A percentile compares a stretch with the other conserved stretches of the same genome.
phyloP scores from a whole-genome alignment of 2,329 filamentous ascomycete species.

The Aspergillus ibericus region DNA sequence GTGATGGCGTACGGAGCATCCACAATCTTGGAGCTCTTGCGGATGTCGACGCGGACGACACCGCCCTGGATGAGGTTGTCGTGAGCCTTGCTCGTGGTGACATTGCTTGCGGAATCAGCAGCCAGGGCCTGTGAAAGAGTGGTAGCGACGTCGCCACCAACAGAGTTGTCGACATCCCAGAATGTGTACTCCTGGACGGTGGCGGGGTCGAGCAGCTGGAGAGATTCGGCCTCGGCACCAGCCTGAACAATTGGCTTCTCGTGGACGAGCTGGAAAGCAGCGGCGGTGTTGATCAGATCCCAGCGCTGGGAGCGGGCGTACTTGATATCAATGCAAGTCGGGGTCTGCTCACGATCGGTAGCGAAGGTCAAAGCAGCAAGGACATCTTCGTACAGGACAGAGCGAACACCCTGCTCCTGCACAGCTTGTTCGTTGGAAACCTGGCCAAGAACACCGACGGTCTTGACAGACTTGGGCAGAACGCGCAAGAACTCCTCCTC shows the following conservation, averaged over 20 bases:
- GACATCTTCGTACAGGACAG: conserved; percentile 89
- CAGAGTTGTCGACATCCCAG: conserved; percentile 83
- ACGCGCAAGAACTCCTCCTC: conserved; percentile 88
- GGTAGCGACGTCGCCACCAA: conserved; percentile 63
- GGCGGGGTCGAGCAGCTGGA: conserved; percentile 56
- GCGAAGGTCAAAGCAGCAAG: conserved; percentile 81
- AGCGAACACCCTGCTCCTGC: conserved; percentile 72
- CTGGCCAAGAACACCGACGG: conserved; percentile 84
- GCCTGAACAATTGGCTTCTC: conserved; percentile 41
- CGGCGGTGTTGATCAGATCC: conserved; percentile 52
- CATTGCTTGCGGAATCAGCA: conserved; percentile 60
- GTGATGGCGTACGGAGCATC: conserved; percentile 81
- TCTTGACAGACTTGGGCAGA: conserved; percentile 72
- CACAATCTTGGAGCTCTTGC: conserved; percentile 76
- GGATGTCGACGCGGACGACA: conserved; percentile 77
- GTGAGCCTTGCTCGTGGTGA: conserved; percentile 59
- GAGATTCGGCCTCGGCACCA: conserved; percentile 42
- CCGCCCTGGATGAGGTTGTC: conserved; percentile 72
- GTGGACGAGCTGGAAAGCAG: conserved; percentile 47
- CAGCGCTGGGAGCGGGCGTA: conserved; percentile 73
- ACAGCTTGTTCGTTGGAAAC: conserved; percentile 73
- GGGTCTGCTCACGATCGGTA: conserved; percentile 62
- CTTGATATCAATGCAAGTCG: conserved; percentile 78
- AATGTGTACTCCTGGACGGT: conserved; percentile 81
- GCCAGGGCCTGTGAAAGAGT: conserved; percentile 61